Percentiles rank a stretch among this genome's conserved stretches.
Conservation (phyloP, 2,329 filamentous ascomycete genomes). For the Aureobasidium sp. region DNA sequence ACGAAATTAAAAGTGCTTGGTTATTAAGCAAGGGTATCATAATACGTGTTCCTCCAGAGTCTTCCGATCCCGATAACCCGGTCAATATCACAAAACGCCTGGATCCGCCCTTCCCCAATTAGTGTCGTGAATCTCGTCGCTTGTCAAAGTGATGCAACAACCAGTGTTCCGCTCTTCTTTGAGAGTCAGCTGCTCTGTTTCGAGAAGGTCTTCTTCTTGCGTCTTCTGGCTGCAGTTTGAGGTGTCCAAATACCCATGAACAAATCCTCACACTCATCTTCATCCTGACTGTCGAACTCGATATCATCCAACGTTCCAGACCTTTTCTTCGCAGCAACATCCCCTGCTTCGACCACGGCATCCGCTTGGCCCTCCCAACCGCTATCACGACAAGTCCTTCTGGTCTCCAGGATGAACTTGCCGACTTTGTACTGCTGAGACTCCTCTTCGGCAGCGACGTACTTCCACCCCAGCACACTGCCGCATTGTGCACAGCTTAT, state of each 20-base stretch:
- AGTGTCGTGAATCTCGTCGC: neutral
- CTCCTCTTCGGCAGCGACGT: slow-evolving; percentile 53
- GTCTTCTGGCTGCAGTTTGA: slow-evolving; percentile 40
- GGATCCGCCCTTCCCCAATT: neutral
- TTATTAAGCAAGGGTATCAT: neutral
- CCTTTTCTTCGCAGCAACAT: neutral
- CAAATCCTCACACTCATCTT: slow-evolving; percentile 58
- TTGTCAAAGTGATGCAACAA: neutral
- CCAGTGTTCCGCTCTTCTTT: neutral
- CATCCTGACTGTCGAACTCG: slow-evolving; percentile 56
- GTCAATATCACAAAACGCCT: neutral
- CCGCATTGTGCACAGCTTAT: slow-evolving; percentile 50
- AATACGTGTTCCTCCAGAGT: neutral
- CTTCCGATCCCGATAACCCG: neutral
- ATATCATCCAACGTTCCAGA: slow-evolving; percentile 27
- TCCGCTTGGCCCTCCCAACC: slow-evolving; percentile 42
- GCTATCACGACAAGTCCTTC: slow-evolving; percentile 40
- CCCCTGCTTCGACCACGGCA: slow-evolving; percentile 18
- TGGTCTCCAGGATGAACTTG: slow-evolving; percentile 58
- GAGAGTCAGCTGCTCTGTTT: slow-evolving; percentile 11
- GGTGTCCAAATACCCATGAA: slow-evolving; percentile 55
- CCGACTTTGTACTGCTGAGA: slow-evolving; percentile 55
- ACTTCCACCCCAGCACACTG: slow-evolving; percentile 54
- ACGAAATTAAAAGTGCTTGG: neutral
- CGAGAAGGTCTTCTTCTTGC: slow-evolving; percentile 26